Base-by-base conservation (phyloP, 1,284 basidiomycete genomes). In the Phellinidium pouzarii region DNA sequence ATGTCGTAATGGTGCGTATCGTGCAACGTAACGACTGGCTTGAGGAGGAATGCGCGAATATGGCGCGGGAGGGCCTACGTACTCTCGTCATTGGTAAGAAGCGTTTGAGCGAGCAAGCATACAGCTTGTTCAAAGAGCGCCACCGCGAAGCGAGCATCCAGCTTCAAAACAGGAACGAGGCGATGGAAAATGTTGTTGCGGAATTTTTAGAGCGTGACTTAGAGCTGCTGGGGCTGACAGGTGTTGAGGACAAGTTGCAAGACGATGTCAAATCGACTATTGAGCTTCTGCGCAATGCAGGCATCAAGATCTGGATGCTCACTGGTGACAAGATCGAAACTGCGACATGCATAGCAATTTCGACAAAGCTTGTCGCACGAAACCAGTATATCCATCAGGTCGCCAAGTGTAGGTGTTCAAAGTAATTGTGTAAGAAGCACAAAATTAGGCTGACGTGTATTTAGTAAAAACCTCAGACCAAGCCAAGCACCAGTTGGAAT, bases 241-340 rank as follows among this genome's bases (percentile, higher is more conserved):
- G 95, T 25, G 96, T 99, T 1, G 96, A 99, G 68, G 96, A 99
- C 68, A 98, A 98, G 69, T 71, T 99, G 53, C 96, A 99, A 63
- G 95, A 98, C 55, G 94, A 95, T 37, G 95, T 99, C 61, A 94
- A 91, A 68, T 81, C 85, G 38, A 98, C 96, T 0, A 71, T 99
- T 56, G 96, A 99, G 70, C 66, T 98, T 45, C 68, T 99, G 59
- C 76, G 94, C 58, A 99, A 99, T 65, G 96, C 95, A 0, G 95
- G 95, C 1, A 86, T 99, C 70, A 97, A 93, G 75, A 97, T 99
- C 52, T 99, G 96, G 96, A 99, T 99, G 96, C 74, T 99, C 62
- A 99, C 96, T 0, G 96, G 96, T 0, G 96, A 99, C 71, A 99
- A 99, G 74, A 94, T 99, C 57, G 96, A 99, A 74, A 99, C 96